Evolutionary conservation across 2,329 filamentous ascomycete genomes (phyloP), one percentile per base, ranked within the genome.

Genomic region (Scopulariopsis brevicaulis): DNA sequence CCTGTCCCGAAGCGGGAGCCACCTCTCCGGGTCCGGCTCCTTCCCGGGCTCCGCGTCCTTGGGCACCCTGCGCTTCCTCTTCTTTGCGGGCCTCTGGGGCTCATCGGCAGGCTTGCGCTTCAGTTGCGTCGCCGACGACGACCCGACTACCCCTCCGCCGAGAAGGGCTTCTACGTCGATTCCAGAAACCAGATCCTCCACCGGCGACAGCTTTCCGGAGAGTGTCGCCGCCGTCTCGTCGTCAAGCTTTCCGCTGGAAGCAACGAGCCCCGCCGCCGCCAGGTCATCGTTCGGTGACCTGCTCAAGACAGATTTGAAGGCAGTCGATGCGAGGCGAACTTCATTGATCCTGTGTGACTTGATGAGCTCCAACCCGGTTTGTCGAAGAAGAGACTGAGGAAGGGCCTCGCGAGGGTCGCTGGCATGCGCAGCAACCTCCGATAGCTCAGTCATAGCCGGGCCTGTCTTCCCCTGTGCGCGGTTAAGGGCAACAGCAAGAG

Each of bases 1-100:
- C 59, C 94, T 82, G 69, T 99, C 94, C 56, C 88, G 85, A 66
- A 97, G 77, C 14, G 94, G 93, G 60, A 99, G 73, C 94, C 94
- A 99, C 62, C 94, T 81, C 73, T 99, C 94, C 0, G 90, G 86
- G 70, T 99, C 94, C 37, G 89, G 82, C 63, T 84, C 85, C 77
- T 91, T 95, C 64, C 80, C 83, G 56, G 89, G 81, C 60, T 90
- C 89, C 66, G 83, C 89, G 65, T 85, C 80, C 72, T 89, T 90
- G 35, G 87, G 87, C 65, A 89, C 75, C 64, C 82, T 82, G 59
- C 76, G 80, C 68, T 80, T 76, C 65, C 80, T 81, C 66, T 83
- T 84, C 40, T 74, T 71, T 10, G 74, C 61, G 62, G 77, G 78
- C 22, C 71, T 63, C 64, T 70, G 64, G 14, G 65, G 64, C 1